These are phyloP conservation scores for Hemisphaericaspora subhashii DNA, from an alignment of 1,139 yeast genomes.

Conservation along the genomic window DNA sequence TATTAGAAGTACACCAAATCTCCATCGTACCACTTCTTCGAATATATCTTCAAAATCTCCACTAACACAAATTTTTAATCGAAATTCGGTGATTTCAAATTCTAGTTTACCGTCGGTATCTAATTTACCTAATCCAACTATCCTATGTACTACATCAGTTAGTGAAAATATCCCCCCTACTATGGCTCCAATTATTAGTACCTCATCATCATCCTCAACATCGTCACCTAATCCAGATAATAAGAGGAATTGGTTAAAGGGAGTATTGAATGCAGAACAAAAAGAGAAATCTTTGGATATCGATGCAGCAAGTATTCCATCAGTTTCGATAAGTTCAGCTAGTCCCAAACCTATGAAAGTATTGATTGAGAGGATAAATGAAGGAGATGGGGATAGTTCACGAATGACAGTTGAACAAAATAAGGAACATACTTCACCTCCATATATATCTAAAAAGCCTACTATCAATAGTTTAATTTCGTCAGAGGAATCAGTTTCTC, in stretches of 20 bases:
- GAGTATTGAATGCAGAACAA: conserved; percentile 16
- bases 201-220: not conserved
- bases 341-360: not conserved
- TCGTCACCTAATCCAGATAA: conserved; percentile 2
- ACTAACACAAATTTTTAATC: conserved; percentile 10
- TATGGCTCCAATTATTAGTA: not conserved
- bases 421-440: no score
- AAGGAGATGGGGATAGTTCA: not conserved
- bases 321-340: not conserved
- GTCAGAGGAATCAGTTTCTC: conserved; percentile 14
- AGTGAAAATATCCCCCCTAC: not conserved
- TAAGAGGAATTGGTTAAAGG: conserved; percentile 17
- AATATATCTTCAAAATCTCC: conserved; percentile 12
- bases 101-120: no score
- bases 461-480: conserved; percentile 38
- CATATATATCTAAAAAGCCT: conserved; percentile 26
- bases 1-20: conserved; percentile 7
- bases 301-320: not conserved
- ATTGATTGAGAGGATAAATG: not conserved
- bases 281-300: not conserved
- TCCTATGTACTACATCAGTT: not conserved
- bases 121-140: conserved; percentile 7
- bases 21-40: conserved; percentile 7
- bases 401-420: not conserved
- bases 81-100: no score